These are phyloP conservation scores for Graphium sp. DNA, from an alignment of 2,329 filamentous ascomycete species.

Conservation along the genomic window DNA sequence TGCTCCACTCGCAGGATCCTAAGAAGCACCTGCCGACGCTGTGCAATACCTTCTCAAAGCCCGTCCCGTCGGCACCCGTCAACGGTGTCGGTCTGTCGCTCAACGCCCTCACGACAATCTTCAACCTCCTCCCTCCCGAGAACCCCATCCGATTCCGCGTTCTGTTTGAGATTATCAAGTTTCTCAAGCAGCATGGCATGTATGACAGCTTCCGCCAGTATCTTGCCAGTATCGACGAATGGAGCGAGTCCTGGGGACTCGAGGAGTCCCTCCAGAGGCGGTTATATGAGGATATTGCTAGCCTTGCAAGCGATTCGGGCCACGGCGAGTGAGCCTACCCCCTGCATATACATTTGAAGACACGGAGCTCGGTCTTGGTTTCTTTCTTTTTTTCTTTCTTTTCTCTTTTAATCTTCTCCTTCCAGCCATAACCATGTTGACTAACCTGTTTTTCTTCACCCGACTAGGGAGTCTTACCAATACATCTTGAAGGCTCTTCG, in stretches of 20 bases:
- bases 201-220: constrained; percentile 77
- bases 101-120: constrained; percentile 82
- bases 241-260: constrained; percentile 71
- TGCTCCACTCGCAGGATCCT: constrained; percentile 70
- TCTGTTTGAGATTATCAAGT: constrained; percentile 72
- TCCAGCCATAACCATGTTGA: background rate
- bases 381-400: background rate
- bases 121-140: constrained; percentile 72
- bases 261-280: constrained; percentile 71
- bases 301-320: constrained; percentile 61
- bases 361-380: no score
- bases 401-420: no score
- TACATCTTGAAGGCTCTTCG: constrained; percentile 47
- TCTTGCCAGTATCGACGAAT: constrained; percentile 64
- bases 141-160: constrained; percentile 79
- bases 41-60: constrained; percentile 78
- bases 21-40: constrained; percentile 76
- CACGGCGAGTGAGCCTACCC: constrained; percentile 49
- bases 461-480: constrained; percentile 40
- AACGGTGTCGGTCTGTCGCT: constrained; percentile 78
- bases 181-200: constrained; percentile 57
- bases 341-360: background rate
- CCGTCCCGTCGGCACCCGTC: constrained; percentile 68
- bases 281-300: constrained; percentile 67
- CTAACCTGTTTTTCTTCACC: constrained; percentile 2